Conservation (phyloP, 176 grass and related monocot genomes). For the Secale cereale region DNA sequence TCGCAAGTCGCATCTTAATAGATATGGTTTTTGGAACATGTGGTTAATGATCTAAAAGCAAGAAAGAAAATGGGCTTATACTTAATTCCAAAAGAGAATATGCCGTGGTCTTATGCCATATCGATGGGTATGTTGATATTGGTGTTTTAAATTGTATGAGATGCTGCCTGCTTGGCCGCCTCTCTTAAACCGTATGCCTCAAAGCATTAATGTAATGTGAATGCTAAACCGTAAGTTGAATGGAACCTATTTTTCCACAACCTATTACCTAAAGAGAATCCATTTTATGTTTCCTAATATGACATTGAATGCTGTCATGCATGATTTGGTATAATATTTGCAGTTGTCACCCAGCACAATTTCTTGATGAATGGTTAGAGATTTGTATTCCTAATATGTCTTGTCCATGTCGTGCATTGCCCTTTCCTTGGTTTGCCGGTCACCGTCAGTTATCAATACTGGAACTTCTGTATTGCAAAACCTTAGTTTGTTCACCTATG, state of each 20-base stretch:
- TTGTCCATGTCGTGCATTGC: neutral
- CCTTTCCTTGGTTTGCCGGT: neutral
- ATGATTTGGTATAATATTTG: constrained; percentile 2
- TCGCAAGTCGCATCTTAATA: constrained; percentile 25
- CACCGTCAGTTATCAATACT: neutral
- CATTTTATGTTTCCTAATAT: neutral
- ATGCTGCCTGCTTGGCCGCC: neutral
- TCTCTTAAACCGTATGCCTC: constrained; percentile 4
- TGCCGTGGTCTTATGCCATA: constrained; percentile 2
- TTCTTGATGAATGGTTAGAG: neutral
- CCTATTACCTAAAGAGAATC: constrained; percentile 1
- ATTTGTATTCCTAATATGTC: neutral
- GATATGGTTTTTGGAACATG: neutral
- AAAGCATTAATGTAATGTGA: neutral
- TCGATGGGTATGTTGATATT: neutral
- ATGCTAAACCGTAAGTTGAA: neutral
- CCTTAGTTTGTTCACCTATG: constrained; percentile 1
- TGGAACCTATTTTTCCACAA: constrained; percentile 8
- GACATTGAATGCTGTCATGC: neutral
- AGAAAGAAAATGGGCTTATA: neutral
- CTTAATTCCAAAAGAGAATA: neutral
- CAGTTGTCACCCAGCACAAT: neutral
- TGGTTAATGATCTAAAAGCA: constrained; percentile 16
- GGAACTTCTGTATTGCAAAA: neutral
- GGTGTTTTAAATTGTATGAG: neutral